Evolutionary conservation across 1,284 basidiomycete species (phyloP), one percentile per base, ranked within the genome.

Genomic region (Fistulinella staudtii): DNA sequence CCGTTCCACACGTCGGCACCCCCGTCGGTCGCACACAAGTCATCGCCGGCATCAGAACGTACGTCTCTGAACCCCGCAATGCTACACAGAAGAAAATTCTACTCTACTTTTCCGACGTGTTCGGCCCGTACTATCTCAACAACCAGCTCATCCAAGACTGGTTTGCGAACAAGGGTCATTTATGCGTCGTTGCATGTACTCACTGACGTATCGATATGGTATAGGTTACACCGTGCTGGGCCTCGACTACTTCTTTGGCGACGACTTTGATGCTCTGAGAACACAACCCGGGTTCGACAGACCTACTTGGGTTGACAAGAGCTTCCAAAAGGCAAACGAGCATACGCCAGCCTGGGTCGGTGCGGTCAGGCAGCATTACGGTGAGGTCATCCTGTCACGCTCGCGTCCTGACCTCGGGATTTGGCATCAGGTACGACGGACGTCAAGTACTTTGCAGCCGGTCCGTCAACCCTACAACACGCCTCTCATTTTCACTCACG

Each of bases 181-280:
- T 43, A 13, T 20, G n/a, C 15, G 9, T 1, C 1, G 6, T 18
- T 9, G 22, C n/a, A 8, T n/a, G 4, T 20, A 14, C n/a, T 22
- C 1, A 3, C 20, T 2, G 11, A 4, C 0, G 21, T 24, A 10
- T 7, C 36, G 3, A 49, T 37, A 15, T n/a, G 18, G 8, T n/a
- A 17, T 18, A 80, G 78, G 79, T 1, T 79, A 71, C 56, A 61
- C 65, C 36, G 76, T 80, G 2, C 59, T 78, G 8, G 77, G 76
- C 2, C 58, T 73, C 28, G 79, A 80, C 49, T 80, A 78, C 55
- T 77, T 80, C 57, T 69, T 78, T 48, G 79, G 79, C 6, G 76
- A 80, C 46, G 63, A 70, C 8, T 46, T 78, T 2, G 56, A 69
- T n/a, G 61, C 68, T 13, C 60, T 62, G 27, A 41, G 47, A 42